phyloP scores from a whole-genome alignment of 306 rosid genomes.

The Senna tora region DNA sequence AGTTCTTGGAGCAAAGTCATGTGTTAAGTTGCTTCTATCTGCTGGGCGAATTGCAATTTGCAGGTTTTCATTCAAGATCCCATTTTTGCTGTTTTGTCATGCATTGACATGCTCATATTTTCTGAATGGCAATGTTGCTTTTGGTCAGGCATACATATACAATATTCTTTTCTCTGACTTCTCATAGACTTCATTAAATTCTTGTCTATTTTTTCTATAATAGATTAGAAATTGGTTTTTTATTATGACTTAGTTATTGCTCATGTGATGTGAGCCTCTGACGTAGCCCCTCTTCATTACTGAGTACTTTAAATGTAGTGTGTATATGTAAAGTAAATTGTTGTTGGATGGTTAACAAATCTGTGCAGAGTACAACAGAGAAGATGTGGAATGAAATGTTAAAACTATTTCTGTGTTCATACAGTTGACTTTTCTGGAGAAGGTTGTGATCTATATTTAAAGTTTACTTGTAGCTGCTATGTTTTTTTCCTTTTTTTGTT shows the following conservation, averaged over 20 bases:
- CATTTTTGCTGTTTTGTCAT: conserved; percentile 3
- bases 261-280: background rate
- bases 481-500: too few species aligned
- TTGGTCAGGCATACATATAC: background rate
- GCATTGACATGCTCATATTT: background rate
- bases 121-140: background rate
- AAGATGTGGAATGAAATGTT: conserved; percentile 8
- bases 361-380: background rate
- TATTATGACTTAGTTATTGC: background rate
- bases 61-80: conserved; percentile 54
- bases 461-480: background rate
- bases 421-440: conserved; percentile 11
- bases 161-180: background rate
- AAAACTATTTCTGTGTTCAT: conserved; percentile 6
- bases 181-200: background rate
- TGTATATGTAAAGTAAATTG: background rate
- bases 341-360: background rate
- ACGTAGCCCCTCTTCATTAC: background rate
- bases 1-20: conserved; percentile 76
- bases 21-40: conserved; percentile 70
- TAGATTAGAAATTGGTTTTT: background rate
- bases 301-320: conserved; percentile 1
- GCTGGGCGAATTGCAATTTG: conserved; percentile 67
- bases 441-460: conserved; percentile 4
- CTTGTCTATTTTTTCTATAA: background rate